These are phyloP conservation scores for Pseudocercospora fijiensis DNA, from an alignment of 2,329 filamentous ascomycete species.

Conservation along the genomic window DNA sequence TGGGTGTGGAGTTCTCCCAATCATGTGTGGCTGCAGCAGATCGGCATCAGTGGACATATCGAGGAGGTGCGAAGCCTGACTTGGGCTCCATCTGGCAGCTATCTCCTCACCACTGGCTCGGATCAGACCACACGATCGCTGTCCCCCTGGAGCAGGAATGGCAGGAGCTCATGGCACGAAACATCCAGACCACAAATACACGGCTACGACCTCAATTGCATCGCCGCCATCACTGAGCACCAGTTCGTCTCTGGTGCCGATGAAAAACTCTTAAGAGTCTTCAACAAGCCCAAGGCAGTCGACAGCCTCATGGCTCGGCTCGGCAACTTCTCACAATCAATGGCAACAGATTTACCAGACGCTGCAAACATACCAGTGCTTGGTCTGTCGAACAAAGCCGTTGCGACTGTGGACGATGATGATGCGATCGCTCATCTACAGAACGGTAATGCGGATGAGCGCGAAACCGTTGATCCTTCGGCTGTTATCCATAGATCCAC, in stretches of 20 bases:
- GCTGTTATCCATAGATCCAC: conserved; percentile 60
- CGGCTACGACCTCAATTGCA: conserved; percentile 95
- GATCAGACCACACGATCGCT: conserved; percentile 93
- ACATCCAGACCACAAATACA: conserved; percentile 95
- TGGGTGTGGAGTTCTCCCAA: conserved; percentile 66
- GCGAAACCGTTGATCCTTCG: conserved; percentile 56
- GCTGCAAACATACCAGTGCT: conserved; percentile 93
- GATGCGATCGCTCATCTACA: conserved; percentile 24
- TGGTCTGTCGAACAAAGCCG: conserved; percentile 92
- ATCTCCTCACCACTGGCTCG: conserved; percentile 81
- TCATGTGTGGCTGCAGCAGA: conserved; percentile 72
- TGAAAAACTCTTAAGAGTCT: conserved; percentile 96
- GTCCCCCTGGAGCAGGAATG: conserved; percentile 66
- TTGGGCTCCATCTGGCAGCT: conserved; percentile 80
- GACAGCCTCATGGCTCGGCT: conserved; percentile 57
- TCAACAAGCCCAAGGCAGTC: conserved; percentile 82
- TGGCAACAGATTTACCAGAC: conserved; percentile 62
- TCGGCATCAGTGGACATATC: conserved; percentile 82
- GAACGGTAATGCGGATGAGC: conserved; percentile 50
- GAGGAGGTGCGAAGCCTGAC: conserved; percentile 75
- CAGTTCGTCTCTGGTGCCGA: conserved; percentile 94
- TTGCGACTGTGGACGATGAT: conserved; percentile 53
- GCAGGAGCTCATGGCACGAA: conserved; percentile 76
- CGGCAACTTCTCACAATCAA: conserved; percentile 21
- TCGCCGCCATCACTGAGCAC: conserved; percentile 69